Conservation (phyloP, 2,329 filamentous ascomycete genomes). For the Elsinoe perseae region DNA sequence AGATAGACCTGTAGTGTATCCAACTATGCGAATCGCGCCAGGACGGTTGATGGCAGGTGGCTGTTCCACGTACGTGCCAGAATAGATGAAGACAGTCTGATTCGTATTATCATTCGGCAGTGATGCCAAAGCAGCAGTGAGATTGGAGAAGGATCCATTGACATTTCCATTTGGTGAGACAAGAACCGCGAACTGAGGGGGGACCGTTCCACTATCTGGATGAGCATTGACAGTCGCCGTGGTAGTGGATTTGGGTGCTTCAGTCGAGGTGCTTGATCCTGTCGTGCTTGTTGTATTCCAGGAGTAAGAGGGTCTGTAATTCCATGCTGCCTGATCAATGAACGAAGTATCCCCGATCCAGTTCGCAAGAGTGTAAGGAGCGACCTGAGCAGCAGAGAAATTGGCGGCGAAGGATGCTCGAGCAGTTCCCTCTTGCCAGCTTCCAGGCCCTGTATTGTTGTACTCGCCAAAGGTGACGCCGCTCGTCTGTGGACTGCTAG, state of each 20-base stretch:
- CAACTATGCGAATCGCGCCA: slow-evolving; percentile 34
- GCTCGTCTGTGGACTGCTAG: slow-evolving; percentile 39
- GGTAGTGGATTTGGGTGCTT: slow-evolving; percentile 20
- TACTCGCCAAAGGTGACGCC: slow-evolving; percentile 52
- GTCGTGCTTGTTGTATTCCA: slow-evolving; percentile 20
- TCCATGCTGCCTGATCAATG: slow-evolving; percentile 37
- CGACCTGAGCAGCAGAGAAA: slow-evolving; percentile 30
- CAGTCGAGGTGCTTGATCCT: background rate
- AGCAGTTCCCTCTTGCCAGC: slow-evolving; percentile 40
- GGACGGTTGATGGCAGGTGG: slow-evolving; percentile 34
- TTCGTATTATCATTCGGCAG: slow-evolving; percentile 29
- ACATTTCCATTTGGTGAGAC: slow-evolving; percentile 33
- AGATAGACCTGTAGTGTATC: slow-evolving; percentile 30
- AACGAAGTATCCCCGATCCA: slow-evolving; percentile 38
- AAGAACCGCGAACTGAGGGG: slow-evolving; percentile 36
- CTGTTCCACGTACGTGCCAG: slow-evolving; percentile 38
- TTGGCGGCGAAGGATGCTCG: slow-evolving; percentile 43
- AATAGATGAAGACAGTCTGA: slow-evolving; percentile 36
- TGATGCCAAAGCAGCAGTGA: slow-evolving; percentile 33
- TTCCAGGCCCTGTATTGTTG: slow-evolving; percentile 49
- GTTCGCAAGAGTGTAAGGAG: slow-evolving; percentile 31
- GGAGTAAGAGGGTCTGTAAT: slow-evolving; percentile 32
- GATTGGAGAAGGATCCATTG: slow-evolving; percentile 28
- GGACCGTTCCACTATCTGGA: slow-evolving; percentile 36
- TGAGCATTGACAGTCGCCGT: slow-evolving; percentile 30